A percentile compares a stretch with the other conserved stretches of the same genome.
phyloP scores from a whole-genome alignment of 352 stramenopile species.

The Globisporangium paddicum region DNA sequence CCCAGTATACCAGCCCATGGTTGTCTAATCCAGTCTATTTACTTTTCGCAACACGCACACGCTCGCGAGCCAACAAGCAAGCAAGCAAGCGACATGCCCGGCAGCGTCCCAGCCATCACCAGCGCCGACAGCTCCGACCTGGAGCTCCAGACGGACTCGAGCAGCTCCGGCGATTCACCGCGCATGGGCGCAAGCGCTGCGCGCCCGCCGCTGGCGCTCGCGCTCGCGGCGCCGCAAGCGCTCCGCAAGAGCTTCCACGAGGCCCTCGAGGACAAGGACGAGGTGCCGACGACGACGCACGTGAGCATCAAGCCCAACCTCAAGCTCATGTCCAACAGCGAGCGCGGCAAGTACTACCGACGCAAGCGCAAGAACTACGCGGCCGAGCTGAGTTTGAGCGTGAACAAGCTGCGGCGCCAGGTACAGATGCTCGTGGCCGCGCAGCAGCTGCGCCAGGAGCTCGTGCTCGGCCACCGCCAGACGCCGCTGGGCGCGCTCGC shows the following conservation, averaged over 20 bases:
- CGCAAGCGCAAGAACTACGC: constrained; percentile 45
- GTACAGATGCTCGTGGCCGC: constrained; percentile 32
- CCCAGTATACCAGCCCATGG: background rate
- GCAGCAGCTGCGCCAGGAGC: constrained; percentile 26
- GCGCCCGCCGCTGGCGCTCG: background rate
- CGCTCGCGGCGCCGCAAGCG: background rate
- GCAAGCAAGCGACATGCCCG: background rate
- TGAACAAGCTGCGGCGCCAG: constrained; percentile 44
- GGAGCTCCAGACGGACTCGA: constrained; percentile 1
- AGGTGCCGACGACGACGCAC: background rate
- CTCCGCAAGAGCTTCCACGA: no score
- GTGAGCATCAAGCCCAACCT: constrained; percentile 23
- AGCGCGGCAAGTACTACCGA: constrained; percentile 64
- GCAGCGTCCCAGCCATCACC: background rate
- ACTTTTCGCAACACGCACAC: background rate
- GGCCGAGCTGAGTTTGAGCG: constrained; percentile 21
- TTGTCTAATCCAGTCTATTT: background rate
- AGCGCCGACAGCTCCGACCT: background rate
- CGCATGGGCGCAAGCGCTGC: background rate
- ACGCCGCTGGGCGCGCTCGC: constrained; percentile 21
- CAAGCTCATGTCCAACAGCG: constrained; percentile 57
- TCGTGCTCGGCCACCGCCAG: constrained; percentile 16
- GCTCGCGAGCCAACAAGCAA: background rate
- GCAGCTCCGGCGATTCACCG: background rate
- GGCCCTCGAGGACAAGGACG: background rate